Evolutionary conservation across 2,329 filamentous ascomycete genomes (phyloP).

Genomic region (Fusarium fracticaudum): DNA sequence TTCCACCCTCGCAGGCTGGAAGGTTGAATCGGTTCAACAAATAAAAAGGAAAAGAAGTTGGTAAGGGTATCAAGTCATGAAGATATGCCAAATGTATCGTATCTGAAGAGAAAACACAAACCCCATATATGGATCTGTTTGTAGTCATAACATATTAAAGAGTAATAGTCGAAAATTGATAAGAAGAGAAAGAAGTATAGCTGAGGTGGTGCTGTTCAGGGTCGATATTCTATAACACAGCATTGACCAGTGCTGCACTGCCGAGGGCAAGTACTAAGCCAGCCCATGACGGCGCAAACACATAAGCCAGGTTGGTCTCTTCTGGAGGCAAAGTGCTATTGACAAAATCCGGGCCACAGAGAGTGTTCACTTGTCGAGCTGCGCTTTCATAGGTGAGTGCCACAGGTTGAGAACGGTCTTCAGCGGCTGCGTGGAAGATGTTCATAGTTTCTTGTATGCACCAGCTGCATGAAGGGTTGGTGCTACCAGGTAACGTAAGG

Average conservation of each 20-base stretch:
- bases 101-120: conserved; percentile 22
- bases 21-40: background rate
- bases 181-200: background rate
- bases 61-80: conserved; percentile 44
- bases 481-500: conserved; percentile 70
- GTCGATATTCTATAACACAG: conserved; percentile 28
- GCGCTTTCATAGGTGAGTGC: conserved; percentile 75
- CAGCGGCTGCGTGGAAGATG: conserved; percentile 76
- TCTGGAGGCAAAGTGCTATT: conserved; percentile 62
- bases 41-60: conserved; percentile 3
- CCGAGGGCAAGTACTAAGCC: conserved; percentile 24
- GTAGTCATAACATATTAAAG: conserved; percentile 31
- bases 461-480: conserved; percentile 76
- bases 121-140: conserved; percentile 19
- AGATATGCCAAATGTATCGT: conserved; percentile 32
- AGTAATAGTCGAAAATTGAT: background rate
- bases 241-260: conserved; percentile 25
- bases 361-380: conserved; percentile 76
- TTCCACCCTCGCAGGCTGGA: background rate
- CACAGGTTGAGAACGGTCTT: conserved; percentile 73
- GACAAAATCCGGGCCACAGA: conserved; percentile 67
- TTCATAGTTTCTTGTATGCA: conserved; percentile 86
- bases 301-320: conserved; percentile 26
- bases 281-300: conserved; percentile 30
- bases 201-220: background rate